phyloP scores from a whole-genome alignment of 768 basidiomycete species.

The Pulveroboletus sp. region DNA sequence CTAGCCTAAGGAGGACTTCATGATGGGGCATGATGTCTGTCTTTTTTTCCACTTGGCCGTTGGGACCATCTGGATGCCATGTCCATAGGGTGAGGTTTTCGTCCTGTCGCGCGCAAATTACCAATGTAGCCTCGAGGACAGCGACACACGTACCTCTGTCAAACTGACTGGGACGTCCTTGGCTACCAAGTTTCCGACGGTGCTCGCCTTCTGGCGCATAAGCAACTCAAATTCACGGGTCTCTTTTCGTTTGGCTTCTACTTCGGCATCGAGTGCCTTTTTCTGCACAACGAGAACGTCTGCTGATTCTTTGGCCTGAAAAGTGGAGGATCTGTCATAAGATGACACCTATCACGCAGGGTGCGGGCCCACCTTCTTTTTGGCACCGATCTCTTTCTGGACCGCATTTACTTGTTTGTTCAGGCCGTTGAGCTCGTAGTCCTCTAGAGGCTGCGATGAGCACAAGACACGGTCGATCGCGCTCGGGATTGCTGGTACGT shows the following conservation, averaged over 20 bases:
- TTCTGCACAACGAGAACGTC: constrained; percentile 84
- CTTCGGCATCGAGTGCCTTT: constrained; percentile 77
- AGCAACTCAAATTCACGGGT: constrained; percentile 68
- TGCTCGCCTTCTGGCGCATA: constrained; percentile 78
- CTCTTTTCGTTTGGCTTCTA: constrained; percentile 71
- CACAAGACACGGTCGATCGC: neutral
- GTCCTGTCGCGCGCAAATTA: constrained; percentile 50
- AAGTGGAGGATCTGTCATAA: neutral
- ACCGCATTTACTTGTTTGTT: constrained; percentile 83
- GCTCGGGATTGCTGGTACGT: constrained; percentile 32
- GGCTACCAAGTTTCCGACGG: constrained; percentile 91
- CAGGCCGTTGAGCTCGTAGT: constrained; percentile 75
- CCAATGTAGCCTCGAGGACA: neutral
- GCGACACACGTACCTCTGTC: constrained; percentile 62
- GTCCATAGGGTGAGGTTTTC: constrained; percentile 80
- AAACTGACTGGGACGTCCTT: constrained; percentile 78
- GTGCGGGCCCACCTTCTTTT: constrained; percentile 73
- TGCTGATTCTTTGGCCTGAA: constrained; percentile 85
- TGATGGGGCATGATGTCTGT: constrained; percentile 92
- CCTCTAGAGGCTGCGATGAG: constrained; percentile 48
- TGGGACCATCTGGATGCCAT: constrained; percentile 81
- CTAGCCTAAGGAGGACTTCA: constrained; percentile 88
- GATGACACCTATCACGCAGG: neutral
- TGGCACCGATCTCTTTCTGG: constrained; percentile 91
- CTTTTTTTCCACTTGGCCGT: constrained; percentile 66